Conservation (phyloP, 495 filamentous ascomycete genomes). For the Neurospora sublineolata region DNA sequence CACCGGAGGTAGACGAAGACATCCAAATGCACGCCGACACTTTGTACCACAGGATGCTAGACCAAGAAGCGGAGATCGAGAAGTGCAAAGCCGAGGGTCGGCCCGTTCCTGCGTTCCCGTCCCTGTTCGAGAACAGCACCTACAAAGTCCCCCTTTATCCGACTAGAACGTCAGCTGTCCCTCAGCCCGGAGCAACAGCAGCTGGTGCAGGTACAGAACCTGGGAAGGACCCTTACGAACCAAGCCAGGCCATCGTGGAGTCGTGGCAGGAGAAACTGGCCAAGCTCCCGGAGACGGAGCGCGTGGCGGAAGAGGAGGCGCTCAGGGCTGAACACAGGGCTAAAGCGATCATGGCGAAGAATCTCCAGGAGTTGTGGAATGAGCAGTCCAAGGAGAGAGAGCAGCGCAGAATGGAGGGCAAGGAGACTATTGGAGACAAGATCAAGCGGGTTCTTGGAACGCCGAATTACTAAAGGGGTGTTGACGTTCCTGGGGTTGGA, state of each 20-base stretch:
- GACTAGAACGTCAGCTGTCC: slow-evolving; percentile 16
- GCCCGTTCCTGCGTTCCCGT: slow-evolving; percentile 37
- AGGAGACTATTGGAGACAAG: slow-evolving; percentile 40
- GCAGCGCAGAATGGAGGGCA: slow-evolving; percentile 48
- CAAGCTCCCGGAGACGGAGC: slow-evolving; percentile 48
- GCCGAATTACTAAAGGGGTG: not conserved
- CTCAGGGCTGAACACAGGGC: slow-evolving; percentile 49
- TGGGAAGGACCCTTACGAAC: slow-evolving; percentile 9
- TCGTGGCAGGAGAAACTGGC: slow-evolving; percentile 44
- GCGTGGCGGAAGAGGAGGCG: slow-evolving; percentile 54
- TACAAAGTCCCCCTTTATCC: slow-evolving; percentile 8
- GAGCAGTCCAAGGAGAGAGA: slow-evolving; percentile 45
- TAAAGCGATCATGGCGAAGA: slow-evolving; percentile 40
- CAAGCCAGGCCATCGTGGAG: slow-evolving; percentile 24
- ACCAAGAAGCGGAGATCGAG: slow-evolving; percentile 58
- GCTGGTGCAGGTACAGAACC: not conserved
- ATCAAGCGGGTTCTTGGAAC: slow-evolving; percentile 16
- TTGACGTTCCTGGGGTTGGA: slow-evolving; percentile 3
- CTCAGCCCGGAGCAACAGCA: not conserved
- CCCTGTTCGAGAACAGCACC: slow-evolving; percentile 26
- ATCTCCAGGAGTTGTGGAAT: slow-evolving; percentile 43
- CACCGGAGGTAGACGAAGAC: slow-evolving; percentile 61
- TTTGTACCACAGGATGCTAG: slow-evolving; percentile 74
- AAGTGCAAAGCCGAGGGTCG: slow-evolving; percentile 53
- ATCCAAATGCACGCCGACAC: slow-evolving; percentile 94